Evolutionary conservation across 2,329 filamentous ascomycete species (phyloP).

Genomic region (Scolecobasidium constrictum): DNA sequence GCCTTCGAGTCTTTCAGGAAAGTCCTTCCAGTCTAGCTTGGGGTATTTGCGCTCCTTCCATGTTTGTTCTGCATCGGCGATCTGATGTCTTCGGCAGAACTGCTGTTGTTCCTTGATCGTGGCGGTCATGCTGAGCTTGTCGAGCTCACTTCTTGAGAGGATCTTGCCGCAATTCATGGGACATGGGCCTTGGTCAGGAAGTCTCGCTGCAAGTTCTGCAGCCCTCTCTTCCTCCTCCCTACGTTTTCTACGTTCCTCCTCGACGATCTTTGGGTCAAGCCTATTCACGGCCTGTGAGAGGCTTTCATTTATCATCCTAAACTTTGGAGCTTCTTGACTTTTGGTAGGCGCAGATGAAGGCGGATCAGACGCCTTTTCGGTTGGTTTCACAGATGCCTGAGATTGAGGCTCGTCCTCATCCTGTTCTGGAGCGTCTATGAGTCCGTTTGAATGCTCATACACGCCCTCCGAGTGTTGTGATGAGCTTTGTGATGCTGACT

Average conservation of each 20-base stretch:
- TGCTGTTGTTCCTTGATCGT: constrained; percentile 32
- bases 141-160: constrained; percentile 2
- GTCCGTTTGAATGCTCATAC: no score
- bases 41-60: constrained; percentile 51
- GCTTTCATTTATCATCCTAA: not conserved
- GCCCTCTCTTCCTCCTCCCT: not conserved
- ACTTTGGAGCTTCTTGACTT: no score
- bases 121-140: not conserved
- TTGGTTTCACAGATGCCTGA: no score
- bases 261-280: not conserved
- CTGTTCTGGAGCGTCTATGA: no score
- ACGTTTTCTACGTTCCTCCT: not conserved
- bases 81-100: constrained; percentile 27
- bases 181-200: not conserved
- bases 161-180: not conserved
- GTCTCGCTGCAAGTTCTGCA: not conserved
- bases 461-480: no score
- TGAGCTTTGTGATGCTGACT: no score
- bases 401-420: no score
- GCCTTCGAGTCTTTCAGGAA: constrained; percentile 47
- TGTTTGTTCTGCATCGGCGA: constrained; percentile 18
- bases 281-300: not conserved
- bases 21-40: constrained; percentile 53
- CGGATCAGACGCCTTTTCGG: no score
- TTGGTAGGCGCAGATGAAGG: no score